Evolutionary conservation across 805 yeast genomes (phyloP).

Genomic region (Candida cerambycidarum): DNA sequence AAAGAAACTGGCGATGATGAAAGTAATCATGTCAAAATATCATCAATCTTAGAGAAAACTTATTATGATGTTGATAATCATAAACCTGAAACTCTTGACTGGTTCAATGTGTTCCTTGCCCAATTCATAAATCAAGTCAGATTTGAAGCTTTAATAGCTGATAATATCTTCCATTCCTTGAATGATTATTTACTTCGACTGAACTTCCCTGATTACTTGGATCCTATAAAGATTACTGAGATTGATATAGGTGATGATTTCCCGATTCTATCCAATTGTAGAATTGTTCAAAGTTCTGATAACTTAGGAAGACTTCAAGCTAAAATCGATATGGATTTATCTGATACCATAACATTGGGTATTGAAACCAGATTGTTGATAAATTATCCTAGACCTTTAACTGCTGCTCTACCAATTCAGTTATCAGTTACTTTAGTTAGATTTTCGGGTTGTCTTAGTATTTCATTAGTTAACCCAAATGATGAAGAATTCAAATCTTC

Average conservation of each 20-base stretch:
- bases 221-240: slow-evolving; percentile 75
- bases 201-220: slow-evolving; percentile 78
- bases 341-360: slow-evolving; percentile 84
- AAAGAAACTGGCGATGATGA: slow-evolving; percentile 15
- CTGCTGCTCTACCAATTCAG: slow-evolving; percentile 85
- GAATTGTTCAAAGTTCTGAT: slow-evolving; percentile 63
- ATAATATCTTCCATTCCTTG: slow-evolving; percentile 79
- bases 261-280: slow-evolving; percentile 92
- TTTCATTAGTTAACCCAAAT: slow-evolving; percentile 57
- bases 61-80: slow-evolving; percentile 89
- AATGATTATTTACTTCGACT: slow-evolving; percentile 63
- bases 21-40: slow-evolving; percentile 21
- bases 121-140: slow-evolving; percentile 86
- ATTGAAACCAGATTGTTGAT: slow-evolving; percentile 76
- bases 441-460: slow-evolving; percentile 86
- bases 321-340: slow-evolving; percentile 84
- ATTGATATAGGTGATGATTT: slow-evolving; percentile 92
- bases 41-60: slow-evolving; percentile 78
- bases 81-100: slow-evolving; percentile 86
- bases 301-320: slow-evolving; percentile 66
- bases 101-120: slow-evolving; percentile 94
- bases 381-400: slow-evolving; percentile 78
- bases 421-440: slow-evolving; percentile 85
- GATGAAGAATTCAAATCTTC: slow-evolving; percentile 23
- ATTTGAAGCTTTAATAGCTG: slow-evolving; percentile 81